Base-by-base conservation (phyloP, 1,284 basidiomycete species). In the Fistulinella cinereoalba region DNA sequence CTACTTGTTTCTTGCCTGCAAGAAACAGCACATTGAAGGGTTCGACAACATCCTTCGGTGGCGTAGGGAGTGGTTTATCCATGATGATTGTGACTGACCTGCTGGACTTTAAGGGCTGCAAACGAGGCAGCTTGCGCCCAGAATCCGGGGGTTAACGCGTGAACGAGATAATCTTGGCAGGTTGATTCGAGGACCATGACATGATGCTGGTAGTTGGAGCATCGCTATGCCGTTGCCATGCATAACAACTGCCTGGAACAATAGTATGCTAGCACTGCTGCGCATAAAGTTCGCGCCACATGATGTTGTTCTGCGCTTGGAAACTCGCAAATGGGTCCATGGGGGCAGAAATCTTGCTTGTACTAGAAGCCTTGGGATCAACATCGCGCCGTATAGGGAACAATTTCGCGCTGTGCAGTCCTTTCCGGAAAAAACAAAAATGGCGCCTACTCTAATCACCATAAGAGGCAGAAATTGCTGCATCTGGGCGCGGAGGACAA, bases 1-100 rank as follows among this genome's bases (percentile, higher is more conserved):
- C 44, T 18, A 23, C 15, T n/a, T 49, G 45, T 33, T 42, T 49
- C 18, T 52, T 55, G 34, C 54, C 57, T 0, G 59, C 51, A 3
- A 73, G 55, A 1, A 61, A 58, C 28, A 81, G 61, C 1, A 63
- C 62, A 21, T 67, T 58, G 56, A 79, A 72, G 18, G 61, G 52
- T 44, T 72, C 56, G 19, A 66, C 55, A 43, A 80, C 60, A 44
- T 71, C 61, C 37, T 43, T 62, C 12, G 55, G 55, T 6, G 37
- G 55, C 16, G 47, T 10, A 5, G 51, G 54, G 31, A 45, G 55
- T 33, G 49, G 56, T 41, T 27, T 54, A 44, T 44, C 59, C 56
- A 68, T 67, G 54, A 40, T 54, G 45, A 44, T 10, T 36, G 24
- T 37, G 32, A 22, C n/a, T 9, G 41, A 47, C 23, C 46, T 48